Evolutionary conservation across 345 rosid species (phyloP).

Genomic region (Gossypium anomalum): DNA sequence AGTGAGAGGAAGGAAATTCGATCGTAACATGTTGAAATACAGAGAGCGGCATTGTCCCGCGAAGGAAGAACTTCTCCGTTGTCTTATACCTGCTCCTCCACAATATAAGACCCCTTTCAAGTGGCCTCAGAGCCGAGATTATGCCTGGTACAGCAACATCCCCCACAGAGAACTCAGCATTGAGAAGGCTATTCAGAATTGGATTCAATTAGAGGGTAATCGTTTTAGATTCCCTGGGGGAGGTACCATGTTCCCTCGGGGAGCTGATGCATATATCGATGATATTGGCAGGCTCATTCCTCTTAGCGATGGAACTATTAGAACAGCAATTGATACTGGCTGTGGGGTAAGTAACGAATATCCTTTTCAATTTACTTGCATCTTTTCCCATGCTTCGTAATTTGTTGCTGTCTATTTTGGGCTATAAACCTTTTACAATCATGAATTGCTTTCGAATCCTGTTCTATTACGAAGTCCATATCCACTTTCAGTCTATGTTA

Average conservation of each 20-base stretch:
- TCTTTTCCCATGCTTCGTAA: background rate
- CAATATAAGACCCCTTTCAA: slow-evolving; percentile 89
- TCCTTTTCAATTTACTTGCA: background rate
- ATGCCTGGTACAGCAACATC: slow-evolving; percentile 92
- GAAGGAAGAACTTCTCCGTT: slow-evolving; percentile 59
- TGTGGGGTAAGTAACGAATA: slow-evolving; percentile 67
- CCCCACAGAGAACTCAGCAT: slow-evolving; percentile 93
- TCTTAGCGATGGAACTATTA: slow-evolving; percentile 63
- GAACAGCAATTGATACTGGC: slow-evolving; percentile 94
- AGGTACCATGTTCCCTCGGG: slow-evolving; percentile 91
- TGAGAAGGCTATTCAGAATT: slow-evolving; percentile 95
- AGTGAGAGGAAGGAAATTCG: slow-evolving; percentile 66
- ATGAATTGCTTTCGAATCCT: background rate
- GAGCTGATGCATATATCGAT: slow-evolving; percentile 94
- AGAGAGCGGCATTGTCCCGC: slow-evolving; percentile 90
- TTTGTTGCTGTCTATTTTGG: background rate
- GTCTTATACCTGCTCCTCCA: slow-evolving; percentile 93
- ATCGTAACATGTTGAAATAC: slow-evolving; percentile 75
- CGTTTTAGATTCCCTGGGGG: slow-evolving; percentile 96
- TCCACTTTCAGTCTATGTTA: background rate
- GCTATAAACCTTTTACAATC: background rate
- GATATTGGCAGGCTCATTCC: slow-evolving; percentile 73
- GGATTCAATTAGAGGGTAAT: slow-evolving; percentile 93
- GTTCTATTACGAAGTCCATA: background rate
- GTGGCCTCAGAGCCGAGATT: slow-evolving; percentile 97